Evolutionary conservation across 163 green algal species (phyloP), one percentile per base, ranked within the genome.

Genomic region (Chlorella variabilis): DNA sequence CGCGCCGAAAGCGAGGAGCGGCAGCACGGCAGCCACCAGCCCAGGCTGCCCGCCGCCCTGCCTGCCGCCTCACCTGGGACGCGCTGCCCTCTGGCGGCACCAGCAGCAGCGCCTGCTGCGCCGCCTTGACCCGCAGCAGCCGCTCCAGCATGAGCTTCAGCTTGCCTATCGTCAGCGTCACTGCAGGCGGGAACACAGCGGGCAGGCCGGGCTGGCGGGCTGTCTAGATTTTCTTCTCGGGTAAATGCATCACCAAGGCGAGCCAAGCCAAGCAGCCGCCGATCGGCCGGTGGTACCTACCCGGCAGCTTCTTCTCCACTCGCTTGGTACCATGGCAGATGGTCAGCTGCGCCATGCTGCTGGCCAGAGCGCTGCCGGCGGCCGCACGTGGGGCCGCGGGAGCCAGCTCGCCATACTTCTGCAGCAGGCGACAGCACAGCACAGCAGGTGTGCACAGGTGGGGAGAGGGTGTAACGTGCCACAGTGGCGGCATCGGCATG

Each of bases 71-170:
- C 25, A 74, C 61, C 61, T 81, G 76, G 25, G 63, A 27, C 17
- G 20, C 42, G 39, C 58, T 59, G 31, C 23, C 66, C 18, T 41
- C n/a, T 7, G 70, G 62, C 2, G 71, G 67, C 31, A 85, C 71
- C 49, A 87, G 69, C 31, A 84, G 25, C n/a, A 87, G 38, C 48
- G 67, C 62, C 69, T 87, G 83, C 45, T 85, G 42, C 33, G 48
- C 70, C 36, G 58, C 77, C 69, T 84, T 84, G 18, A 87, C 59
- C 3, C 83, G 54, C 51, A 83, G 63, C 61, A 87, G 58, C 20
- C 56, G 66, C 70, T 87, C 75, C 25, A 87, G 39, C 51, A 87
- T 54, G 15, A 81, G 41, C 69, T 87, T 87, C 45, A 87, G 70
- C 59, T 67, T 76, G 20, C 78, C 78, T 15, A 87, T 36, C 4